Base-by-base conservation (phyloP, 2,329 filamentous ascomycete genomes). In the Pseudogymnoascus sp. region DNA sequence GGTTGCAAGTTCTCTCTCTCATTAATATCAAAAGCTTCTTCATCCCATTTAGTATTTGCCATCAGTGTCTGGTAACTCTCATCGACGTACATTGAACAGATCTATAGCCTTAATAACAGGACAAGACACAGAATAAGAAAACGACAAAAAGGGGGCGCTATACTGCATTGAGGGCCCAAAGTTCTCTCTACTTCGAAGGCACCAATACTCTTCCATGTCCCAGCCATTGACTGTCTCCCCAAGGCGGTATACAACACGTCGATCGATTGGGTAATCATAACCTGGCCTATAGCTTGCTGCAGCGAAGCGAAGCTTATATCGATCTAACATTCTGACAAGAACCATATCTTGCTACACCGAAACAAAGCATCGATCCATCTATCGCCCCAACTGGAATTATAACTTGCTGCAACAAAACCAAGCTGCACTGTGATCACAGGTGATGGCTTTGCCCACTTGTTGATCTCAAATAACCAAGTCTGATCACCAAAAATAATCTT, bases 381-480 rank as follows among this genome's bases (percentile, higher is more conserved):
- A 22, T 56, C 50, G 22, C 6, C 11, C 10, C 12, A 31, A 56
- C 46, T 56, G n/a, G 7, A 56, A 11, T n/a, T 12, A 56, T 31
- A 31, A 12, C 26, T 56, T 56, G 50, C 28, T 35, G 46, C 46
- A 19, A 8, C 16, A 19, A 56, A 56, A 4, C 5, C n/a, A 19
- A 35, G 16, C 28, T 35, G 16, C 11, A 4, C n/a, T n/a, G 11
- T 35, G 50, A 22, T 56, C 35, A 8, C 16, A 7, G 16, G 28
- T 35, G 50, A 7, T 28, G 11, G n/a, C 28, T 33, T 19, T 33
- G 28, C 16, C 26, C n/a, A 35, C n/a, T 19, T 56, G 16, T 12
- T 35, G 16, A 14, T 56, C 26, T 56, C 28, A 56, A 33, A 56
- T 53, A 53, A 56, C 50, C 50, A 35, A 56, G 50, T 56, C 50